Evolutionary conservation across 139 green algal species (phyloP), one percentile per base, ranked within the genome.

Genomic region (Chlamydomonas schloesseri): DNA sequence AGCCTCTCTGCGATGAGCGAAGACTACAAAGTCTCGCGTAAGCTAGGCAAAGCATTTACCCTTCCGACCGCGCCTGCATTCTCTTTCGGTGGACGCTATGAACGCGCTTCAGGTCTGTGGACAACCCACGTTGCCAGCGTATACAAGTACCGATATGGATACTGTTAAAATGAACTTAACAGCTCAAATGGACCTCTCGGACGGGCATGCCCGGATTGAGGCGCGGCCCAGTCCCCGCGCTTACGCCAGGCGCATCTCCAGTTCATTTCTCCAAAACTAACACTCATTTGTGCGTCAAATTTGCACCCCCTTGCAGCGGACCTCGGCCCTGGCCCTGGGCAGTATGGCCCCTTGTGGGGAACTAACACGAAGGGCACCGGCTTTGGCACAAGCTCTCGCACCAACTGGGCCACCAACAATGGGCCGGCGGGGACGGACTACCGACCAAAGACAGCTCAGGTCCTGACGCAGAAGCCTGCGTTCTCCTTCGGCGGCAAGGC

Each of bases 401-500:
- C 14, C 3, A 29, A 23, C 33, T 83, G 47, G 47, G 14, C 18
- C 1, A 23, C 36, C 1, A n/a, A 46, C 42, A 24, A 37, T 21
- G 70, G 62, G 0, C 83, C 83, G 17, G 76, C 60, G 8, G 58
- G 73, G 0, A 50, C 57, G 24, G 64, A 73, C 15, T 88, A 88
- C 31, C 21, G n/a, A 29, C 83, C 83, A 3, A 29, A 15, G 10
- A 11, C 73, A 0, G 29, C 18, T 9, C 60, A 73, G 42, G n/a
- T 73, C 14, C 55, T 42, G 26, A 42, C 6, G 0, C 20, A 34
- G 4, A 82, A 73, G 21, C 55, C 72, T 0, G 73, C 71, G 0
- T 88, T 83, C 65, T 79, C 72, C 1, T 83, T 88, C n/a, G 64
- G 83, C 23, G 20, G 70, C 47, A 74, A 71, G 64, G 36, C 28